phyloP scores from a whole-genome alignment of 352 stramenopile genomes.

The Phytophthora boehmeriae region DNA sequence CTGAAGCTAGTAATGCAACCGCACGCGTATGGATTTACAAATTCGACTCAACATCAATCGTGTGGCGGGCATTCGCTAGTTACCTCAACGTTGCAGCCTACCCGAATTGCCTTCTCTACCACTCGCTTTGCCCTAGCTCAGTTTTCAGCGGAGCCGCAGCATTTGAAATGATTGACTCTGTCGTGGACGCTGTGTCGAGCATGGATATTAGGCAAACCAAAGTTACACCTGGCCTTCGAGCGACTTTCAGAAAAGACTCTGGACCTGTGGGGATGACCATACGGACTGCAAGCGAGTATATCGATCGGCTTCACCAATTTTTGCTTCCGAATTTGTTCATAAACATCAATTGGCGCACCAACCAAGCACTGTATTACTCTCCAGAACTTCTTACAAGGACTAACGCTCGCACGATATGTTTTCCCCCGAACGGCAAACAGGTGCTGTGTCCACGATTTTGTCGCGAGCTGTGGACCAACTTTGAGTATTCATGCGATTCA shows the following conservation, averaged over 20 bases:
- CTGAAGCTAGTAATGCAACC: slow-evolving; percentile 3
- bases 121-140: slow-evolving; percentile 7
- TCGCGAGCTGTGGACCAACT: slow-evolving; percentile 26
- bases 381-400: slow-evolving; percentile 15
- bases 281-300: slow-evolving; percentile 31
- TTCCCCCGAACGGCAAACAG: slow-evolving; percentile 3
- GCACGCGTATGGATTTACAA: slow-evolving; percentile 44
- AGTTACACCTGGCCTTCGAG: not conserved
- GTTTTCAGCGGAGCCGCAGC: slow-evolving; percentile 21
- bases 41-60: slow-evolving; percentile 42
- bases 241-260: not conserved
- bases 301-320: slow-evolving; percentile 53
- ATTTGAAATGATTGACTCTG: slow-evolving; percentile 41
- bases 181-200: slow-evolving; percentile 24
- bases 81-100: slow-evolving; percentile 23
- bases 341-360: slow-evolving; percentile 37
- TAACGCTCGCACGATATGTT: slow-evolving; percentile 23
- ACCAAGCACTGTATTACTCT: slow-evolving; percentile 40
- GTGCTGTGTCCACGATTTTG: slow-evolving; percentile 19
- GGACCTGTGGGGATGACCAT: slow-evolving; percentile 11
- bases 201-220: not conserved
- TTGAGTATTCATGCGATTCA: slow-evolving; percentile 6
- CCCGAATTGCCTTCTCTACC: slow-evolving; percentile 40
- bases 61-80: slow-evolving; percentile 31
- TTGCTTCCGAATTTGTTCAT: slow-evolving; percentile 39